Base-by-base conservation (phyloP, 805 yeast species). In the Trichomonascus vanleenenianus region DNA sequence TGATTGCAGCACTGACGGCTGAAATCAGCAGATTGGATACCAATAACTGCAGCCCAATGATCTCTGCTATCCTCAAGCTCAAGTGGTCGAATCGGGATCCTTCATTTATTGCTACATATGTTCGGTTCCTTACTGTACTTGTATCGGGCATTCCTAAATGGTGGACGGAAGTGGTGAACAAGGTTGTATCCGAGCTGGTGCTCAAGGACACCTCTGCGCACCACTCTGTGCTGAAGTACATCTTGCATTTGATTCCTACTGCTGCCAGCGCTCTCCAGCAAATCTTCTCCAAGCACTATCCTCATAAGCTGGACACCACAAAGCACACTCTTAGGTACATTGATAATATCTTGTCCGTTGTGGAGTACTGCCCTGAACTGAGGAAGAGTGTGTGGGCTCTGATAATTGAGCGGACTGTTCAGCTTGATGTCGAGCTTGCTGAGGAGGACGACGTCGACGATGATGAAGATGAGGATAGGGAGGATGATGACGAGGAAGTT, bases 351-450 rank as follows among this genome's bases (percentile, higher is more conserved):
- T 65, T 89, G 43, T 59, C 59, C 20, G 61, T 85, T 22, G 66
- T 79, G 31, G 70, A 72, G 8, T 89, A 91, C 62, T 85, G 93
- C 51, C 77, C 79, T 3, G 96, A 88, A 54, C 66, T 88, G 51
- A 79, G 81, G 54, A 74, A 74, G 51, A 78, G 78, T 40, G 72
- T 85, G 5, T 89, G 97, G 96, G 81, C 83, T 18, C 63, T 85
- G 47, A 71, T 89, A 12, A 68, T 88, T 34, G 96, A 91, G 62
- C 76, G 80, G 50, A 74, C 85, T 46, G 86, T 93, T 48, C 84
- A 85, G 52, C 70, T 93, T 40, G 98, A 91, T 64, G 96, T 89
- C 3, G 97, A 88, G 62, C 70, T 89, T 47, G 96, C 87, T 57
- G 87, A 85, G 58, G 93, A 84, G 55, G 66, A 86, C 47, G 96